Evolutionary conservation across 768 basidiomycete genomes (phyloP).

Genomic region (Sistotremastrum niveocremeum): DNA sequence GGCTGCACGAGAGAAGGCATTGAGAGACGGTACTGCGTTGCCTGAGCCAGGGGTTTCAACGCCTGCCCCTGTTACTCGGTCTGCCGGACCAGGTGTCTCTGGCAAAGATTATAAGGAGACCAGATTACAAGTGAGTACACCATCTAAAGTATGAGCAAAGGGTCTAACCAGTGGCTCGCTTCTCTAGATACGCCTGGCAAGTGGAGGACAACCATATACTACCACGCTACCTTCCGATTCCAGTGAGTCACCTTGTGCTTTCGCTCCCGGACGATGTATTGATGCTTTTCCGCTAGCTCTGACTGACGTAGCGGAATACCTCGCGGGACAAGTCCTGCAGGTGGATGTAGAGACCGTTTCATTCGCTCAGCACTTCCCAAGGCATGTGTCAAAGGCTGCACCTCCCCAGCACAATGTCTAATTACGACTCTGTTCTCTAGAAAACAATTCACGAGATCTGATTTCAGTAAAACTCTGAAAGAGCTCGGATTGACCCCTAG

Average conservation of each 20-base stretch:
- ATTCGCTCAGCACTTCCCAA: slow-evolving; percentile 73
- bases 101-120: slow-evolving; percentile 80
- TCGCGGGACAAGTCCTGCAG: slow-evolving; percentile 58
- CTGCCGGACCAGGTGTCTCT: slow-evolving; percentile 26
- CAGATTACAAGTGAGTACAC: slow-evolving; percentile 42
- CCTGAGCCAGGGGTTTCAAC: slow-evolving; percentile 17
- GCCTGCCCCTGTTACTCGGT: slow-evolving; percentile 21
- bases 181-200: slow-evolving; percentile 61
- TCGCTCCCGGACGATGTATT: background rate
- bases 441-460: slow-evolving; percentile 59
- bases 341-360: slow-evolving; percentile 70
- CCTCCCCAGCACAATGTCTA: background rate
- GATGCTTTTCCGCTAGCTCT: slow-evolving; percentile 37
- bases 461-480: slow-evolving; percentile 68
- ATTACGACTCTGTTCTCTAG: slow-evolving; percentile 23
- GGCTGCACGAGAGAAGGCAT: slow-evolving; percentile 78
- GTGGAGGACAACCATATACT: slow-evolving; percentile 68
- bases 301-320: slow-evolving; percentile 73
- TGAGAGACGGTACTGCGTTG: slow-evolving; percentile 54
- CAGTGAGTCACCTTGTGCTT: slow-evolving; percentile 31
- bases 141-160: background rate
- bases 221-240: slow-evolving; percentile 71
- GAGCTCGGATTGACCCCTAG: slow-evolving; percentile 86
- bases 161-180: background rate
- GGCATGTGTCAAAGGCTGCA: slow-evolving; percentile 29